Evolutionary conservation across 148 eudicot species (phyloP).

Genomic region (Cornus controversa): DNA sequence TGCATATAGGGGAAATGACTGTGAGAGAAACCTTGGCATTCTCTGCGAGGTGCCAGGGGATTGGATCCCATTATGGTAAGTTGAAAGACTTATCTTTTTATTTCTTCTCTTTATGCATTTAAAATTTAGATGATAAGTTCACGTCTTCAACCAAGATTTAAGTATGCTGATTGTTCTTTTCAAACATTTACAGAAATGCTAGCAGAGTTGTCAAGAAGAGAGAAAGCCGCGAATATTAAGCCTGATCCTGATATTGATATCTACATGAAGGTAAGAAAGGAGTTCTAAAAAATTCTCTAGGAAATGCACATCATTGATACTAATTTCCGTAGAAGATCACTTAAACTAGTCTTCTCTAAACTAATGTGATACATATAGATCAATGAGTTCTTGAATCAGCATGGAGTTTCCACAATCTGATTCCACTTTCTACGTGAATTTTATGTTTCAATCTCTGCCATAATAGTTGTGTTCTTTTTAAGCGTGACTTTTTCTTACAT

Average conservation of each 20-base stretch:
- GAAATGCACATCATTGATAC: too few species aligned
- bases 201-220: conserved; percentile 70
- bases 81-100: neutral
- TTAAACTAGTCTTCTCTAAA: neutral
- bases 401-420: neutral
- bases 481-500: too few species aligned
- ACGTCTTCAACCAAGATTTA: neutral
- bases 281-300: neutral
- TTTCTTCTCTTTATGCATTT: neutral
- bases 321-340: too few species aligned
- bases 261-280: conserved; percentile 59
- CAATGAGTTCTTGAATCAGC: neutral
- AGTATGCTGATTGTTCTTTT: neutral
- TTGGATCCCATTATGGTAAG: conserved; percentile 71
- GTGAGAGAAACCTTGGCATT: conserved; percentile 78
- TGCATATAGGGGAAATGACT: conserved; percentile 77
- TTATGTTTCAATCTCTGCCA: neutral
- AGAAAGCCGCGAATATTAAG: conserved; percentile 62
- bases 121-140: neutral
- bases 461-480: neutral
- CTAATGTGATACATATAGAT: neutral
- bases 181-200: conserved; percentile 46
- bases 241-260: conserved; percentile 78
- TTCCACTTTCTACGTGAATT: neutral
- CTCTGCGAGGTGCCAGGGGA: conserved; percentile 78